Evolutionary conservation across 768 basidiomycete genomes (phyloP), one percentile per base, ranked within the genome.

Genomic region (Rhizopogon roseolus): DNA sequence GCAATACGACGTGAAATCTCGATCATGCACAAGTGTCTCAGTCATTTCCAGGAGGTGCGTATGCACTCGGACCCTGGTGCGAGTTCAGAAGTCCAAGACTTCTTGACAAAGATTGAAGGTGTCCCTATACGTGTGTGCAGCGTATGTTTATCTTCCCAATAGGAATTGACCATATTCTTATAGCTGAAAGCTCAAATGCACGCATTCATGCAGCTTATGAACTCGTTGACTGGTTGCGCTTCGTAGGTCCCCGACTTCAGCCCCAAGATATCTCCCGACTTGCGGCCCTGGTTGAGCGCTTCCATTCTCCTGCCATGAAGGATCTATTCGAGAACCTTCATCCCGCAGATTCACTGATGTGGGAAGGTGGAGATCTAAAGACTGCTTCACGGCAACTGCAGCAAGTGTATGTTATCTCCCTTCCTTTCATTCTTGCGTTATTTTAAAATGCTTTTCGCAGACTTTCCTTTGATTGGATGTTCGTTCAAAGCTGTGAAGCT

Each of bases 161-260:
- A 17, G 43, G 61, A 7, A 55, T 40, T 17, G 7, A 14, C 29
- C 27, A 10, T 14, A 28, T 28, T 8, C 27, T 41, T 55, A n/a
- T 43, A 85, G 82, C 78, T 32, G 61, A 65, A 16, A 65, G 71
- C 3, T 66, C 66, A 39, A 50, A 50, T 3, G 67, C 66, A 25
- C 66, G 77, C 41, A 69, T 66, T 45, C 57, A 62, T 1, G 59
- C 70, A 28, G 84, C 84, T 0, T 81, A 73, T 41, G 81, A 82
- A 49, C 69, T 89, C 0, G 71, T 88, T n/a, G 85, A 87, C 58
- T 82, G 79, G 78, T 54, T 85, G 32, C 81, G 86, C 37, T 66
- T 87, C 1, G 60, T 74, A 2, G 71, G 73, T 13, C 61, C 65
- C 27, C 60, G 66, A 1, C 58, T 80, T 4, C 59, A 63, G 13